These are phyloP conservation scores for Fusarium lyarnte DNA, from an alignment of 2,329 filamentous ascomycete species.

Conservation along the genomic window DNA sequence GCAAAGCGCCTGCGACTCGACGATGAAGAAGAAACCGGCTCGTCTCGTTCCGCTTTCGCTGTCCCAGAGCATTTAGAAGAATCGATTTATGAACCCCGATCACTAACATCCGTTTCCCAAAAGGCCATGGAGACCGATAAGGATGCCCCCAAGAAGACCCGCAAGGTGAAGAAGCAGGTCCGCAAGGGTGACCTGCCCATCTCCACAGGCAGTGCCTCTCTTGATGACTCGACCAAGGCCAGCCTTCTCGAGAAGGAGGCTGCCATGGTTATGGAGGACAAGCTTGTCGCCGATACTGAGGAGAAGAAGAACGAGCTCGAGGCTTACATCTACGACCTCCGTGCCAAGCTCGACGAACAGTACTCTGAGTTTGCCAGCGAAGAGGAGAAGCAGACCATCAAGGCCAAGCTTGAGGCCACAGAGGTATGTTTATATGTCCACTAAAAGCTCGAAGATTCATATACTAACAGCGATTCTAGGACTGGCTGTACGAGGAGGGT, in stretches of 20 bases:
- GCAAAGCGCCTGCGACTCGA: constrained; percentile 35
- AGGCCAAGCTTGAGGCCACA: constrained; percentile 80
- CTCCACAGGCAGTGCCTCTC: constrained; percentile 80
- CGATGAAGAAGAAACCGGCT: background rate
- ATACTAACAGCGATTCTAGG: constrained; percentile 62
- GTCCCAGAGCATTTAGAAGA: constrained; percentile 3
- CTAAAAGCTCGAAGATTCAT: background rate
- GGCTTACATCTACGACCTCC: constrained; percentile 95
- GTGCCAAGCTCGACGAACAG: constrained; percentile 92
- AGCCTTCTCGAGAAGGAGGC: constrained; percentile 82
- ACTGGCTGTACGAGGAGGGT: constrained; percentile 98
- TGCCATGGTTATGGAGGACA: constrained; percentile 96
- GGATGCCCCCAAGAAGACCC: constrained; percentile 82
- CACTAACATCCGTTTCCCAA: constrained; percentile 41
- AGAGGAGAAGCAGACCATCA: constrained; percentile 89
- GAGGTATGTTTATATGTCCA: constrained; percentile 73
- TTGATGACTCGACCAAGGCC: constrained; percentile 75
- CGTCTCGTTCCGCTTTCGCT: constrained; percentile 1
- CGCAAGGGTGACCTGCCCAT: constrained; percentile 96
- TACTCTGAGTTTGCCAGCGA: constrained; percentile 90
- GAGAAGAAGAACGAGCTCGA: constrained; percentile 99
- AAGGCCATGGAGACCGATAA: constrained; percentile 89
- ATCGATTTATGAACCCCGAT: constrained; percentile 6
- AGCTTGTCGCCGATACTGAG: constrained; percentile 96
- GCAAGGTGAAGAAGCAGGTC: constrained; percentile 99